These are phyloP conservation scores for Geranium incanum DNA, from an alignment of 441 rosid species.

Conservation along the genomic window DNA sequence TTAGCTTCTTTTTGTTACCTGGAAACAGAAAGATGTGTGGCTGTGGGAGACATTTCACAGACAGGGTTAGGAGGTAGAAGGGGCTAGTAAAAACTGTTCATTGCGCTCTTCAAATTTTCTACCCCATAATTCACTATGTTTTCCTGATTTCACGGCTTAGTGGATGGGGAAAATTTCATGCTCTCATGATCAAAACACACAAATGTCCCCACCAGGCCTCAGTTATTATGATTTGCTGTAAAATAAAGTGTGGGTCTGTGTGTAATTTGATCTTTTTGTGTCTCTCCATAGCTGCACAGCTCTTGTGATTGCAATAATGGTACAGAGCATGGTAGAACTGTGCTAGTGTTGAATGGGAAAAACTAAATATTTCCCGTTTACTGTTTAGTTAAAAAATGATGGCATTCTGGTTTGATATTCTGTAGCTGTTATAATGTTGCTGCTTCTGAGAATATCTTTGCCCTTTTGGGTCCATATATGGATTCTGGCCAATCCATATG, in stretches of 20 bases:
- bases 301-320: constrained; percentile 4
- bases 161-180: constrained; percentile 34
- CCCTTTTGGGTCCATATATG: constrained; percentile 3
- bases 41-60: constrained; percentile 8
- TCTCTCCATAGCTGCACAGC: constrained; percentile 28
- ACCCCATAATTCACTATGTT: constrained; percentile 26
- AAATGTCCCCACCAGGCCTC: constrained; percentile 18
- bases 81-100: constrained; percentile 19
- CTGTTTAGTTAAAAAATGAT: constrained; percentile 5
- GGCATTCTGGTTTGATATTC: constrained; percentile 1
- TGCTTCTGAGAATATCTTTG: background rate
- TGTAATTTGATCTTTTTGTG: constrained; percentile 18
- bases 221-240: background rate
- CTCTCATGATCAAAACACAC: constrained; percentile 18
- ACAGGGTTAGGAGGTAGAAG: constrained; percentile 23
- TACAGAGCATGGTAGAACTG: background rate
- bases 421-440: background rate
- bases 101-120: constrained; percentile 17
- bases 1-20: background rate
- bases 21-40: background rate
- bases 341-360: constrained; percentile 1
- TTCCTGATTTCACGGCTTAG: constrained; percentile 51
- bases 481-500: constrained; percentile 5
- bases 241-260: constrained; percentile 16
- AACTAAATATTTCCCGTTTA: background rate